phyloP scores from a whole-genome alignment of 225 moss, liverwort and hornwort genomes.

The Pseudoscleropodium purum region DNA sequence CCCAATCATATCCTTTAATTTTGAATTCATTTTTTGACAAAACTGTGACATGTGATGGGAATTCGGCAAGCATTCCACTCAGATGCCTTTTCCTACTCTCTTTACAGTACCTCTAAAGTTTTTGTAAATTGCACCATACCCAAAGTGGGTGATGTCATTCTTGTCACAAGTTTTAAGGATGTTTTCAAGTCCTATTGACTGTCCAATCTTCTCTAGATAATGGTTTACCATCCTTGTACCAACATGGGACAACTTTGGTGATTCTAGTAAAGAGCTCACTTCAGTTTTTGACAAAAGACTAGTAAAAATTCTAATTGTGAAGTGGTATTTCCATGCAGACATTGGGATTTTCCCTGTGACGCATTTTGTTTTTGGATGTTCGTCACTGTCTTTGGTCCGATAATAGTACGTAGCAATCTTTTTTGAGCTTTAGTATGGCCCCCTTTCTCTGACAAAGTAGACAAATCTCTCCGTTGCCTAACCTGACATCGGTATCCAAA shows the following conservation, averaged over 20 bases:
- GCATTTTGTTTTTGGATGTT: too few relatives aligned
- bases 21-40: background rate
- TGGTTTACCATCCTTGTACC: background rate
- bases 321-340: background rate
- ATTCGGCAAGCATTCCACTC: background rate
- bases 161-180: background rate
- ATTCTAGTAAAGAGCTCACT: background rate
- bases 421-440: too few relatives aligned
- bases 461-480: too few relatives aligned
- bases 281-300: background rate
- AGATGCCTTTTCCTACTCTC: background rate
- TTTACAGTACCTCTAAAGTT: background rate
- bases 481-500: too few relatives aligned
- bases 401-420: too few relatives aligned
- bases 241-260: background rate
- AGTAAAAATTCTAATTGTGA: background rate
- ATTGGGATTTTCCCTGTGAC: rapidly evolving
- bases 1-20: background rate
- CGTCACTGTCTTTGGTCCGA: too few relatives aligned
- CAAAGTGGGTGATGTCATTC: background rate
- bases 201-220: background rate
- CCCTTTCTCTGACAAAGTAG: too few relatives aligned
- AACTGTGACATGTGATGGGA: background rate
- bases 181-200: background rate
- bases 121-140: background rate